Base-by-base conservation (phyloP, 1,284 basidiomycete genomes). In the Tilletia indica region DNA sequence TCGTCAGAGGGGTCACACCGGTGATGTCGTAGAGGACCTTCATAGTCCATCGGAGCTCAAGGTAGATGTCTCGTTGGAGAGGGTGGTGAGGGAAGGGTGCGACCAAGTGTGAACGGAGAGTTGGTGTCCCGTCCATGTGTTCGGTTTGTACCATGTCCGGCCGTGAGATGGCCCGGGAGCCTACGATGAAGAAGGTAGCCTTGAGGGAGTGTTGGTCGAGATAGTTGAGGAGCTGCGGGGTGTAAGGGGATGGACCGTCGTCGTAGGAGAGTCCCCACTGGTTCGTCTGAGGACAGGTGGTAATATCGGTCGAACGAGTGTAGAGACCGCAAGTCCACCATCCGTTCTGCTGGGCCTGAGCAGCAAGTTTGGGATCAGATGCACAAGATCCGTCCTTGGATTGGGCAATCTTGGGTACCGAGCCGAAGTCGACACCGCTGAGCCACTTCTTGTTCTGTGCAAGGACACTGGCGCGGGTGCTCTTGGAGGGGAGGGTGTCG, bases 141-240 rank as follows among this genome's bases (percentile, higher is more conserved):
- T 95, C 93, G 75, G 91, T 90, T 68, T 91, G 86, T 25, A 97
- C 88, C 78, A 94, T 89, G 19, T 87, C 83, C 4, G 94, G 92
- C 71, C 89, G 88, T 73, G 93, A 91, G 75, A 96, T 88, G 75
- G 92, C 91, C 77, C 94, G 92, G 42, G 93, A 95, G 70, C 94
- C 94, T 25, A 97, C 91, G 66, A 93, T 90, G 86, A 96, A 97
- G 88, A 97, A 97, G 2, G 94, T 97, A 4, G 93, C 89, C 31
- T 86, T 87, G 77, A 96, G 81, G 70, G 90, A 85, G 82, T 92
- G 87, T 76, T 89, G 83, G 67, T 87, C 83, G 69, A 97, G 87
- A 82, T 88, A 93, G 70, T 90, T 85, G 54, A 95, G 88, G 16
- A 84, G 72, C 68, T 80, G 86, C n/a, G 92, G 89, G 1, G 93